Base-by-base conservation (phyloP, 345 rosid species). In the Capsella bursapastoris region DNA sequence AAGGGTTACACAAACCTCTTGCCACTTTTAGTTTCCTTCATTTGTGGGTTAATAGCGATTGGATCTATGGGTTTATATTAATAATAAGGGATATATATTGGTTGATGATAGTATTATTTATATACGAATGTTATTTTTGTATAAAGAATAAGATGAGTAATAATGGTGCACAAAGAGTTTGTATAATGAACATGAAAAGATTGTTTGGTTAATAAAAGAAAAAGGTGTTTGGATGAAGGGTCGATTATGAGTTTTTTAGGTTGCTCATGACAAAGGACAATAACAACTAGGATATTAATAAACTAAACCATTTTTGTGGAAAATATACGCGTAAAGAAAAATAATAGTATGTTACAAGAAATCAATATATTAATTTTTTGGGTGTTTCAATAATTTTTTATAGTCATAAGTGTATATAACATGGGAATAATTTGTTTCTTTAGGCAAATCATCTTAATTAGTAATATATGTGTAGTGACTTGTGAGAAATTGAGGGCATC, bases 181-280 rank as follows among this genome's bases (percentile, higher is more conserved):
- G 57, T 59, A 16, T 58, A 64, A 58, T 64, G 76, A 25, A 25
- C 72, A 58, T 59, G 69, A 50, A 75, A 79, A 79, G 82, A 79
- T 70, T 70, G 82, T 70, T 71, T 79, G 72, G 76, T 71, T 79
- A n/a, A 44, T 59, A 50, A 51, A 65, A 79, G 67, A 66, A 57
- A 69, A 79, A 66, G 82, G 62, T 66, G 66, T 67, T 61, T 73
- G 81, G 82, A 71, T 71, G 64, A 66, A 57, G 28, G 14, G 64
- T 66, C 47, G 77, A 78, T 71, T 66, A n/a, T 65, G 50, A 55
- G 47, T 69, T 65, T 77, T 22, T 51, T 78, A 78, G 81, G 81
- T 78, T 78, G 64, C 60, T 43, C 77, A 78, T 78, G 77, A 27
- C 31, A 77, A 77, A 65, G 18, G 72, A 58, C 57, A 77, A 77